Evolutionary conservation across 352 stramenopile genomes (phyloP), one percentile per base, ranked within the genome.

Genomic region (Globisporangium polare): DNA sequence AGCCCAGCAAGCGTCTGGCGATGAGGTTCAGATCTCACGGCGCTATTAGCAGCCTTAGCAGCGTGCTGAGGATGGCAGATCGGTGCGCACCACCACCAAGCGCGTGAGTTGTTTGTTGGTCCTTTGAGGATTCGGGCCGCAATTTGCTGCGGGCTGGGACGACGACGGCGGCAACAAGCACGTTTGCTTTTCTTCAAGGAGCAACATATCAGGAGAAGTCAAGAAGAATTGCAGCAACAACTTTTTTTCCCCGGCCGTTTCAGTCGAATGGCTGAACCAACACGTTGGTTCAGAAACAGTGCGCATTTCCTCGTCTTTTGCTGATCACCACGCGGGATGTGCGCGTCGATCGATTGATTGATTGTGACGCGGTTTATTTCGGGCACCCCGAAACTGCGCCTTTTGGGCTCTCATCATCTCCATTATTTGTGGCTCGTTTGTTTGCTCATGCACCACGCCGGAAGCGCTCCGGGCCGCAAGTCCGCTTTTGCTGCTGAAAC

Each of bases 331-430:
- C 1, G 3, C 5, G 12, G 39, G 53, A 60, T 60, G 53, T 37
- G 53, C 53, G 27, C 33, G 50, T 26, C 24, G 26, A 55, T 22
- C 17, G 51, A 35, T 22, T 24, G 22, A 58, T 15, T 5, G 31
- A 33, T 51, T 51, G 33, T 22, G 26, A 33, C 33, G 39, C 52
- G 22, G 53, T 60, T 60, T 60, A 60, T 60, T 60, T 60, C 53
- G 53, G 53, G 53, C 24, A 3, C 29, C 53, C 53, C 53, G 24
- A n/a, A 35, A 51, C 9, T 24, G 12, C 37, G 24, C 53, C 29
- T 51, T 60, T 60, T 60, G 53, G 53, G 53, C 35, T 49, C 33
- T 29, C 42, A 29, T 57, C 52, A 58, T 59, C 53, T 39, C 53
- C 33, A 12, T 58, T 35, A n/a, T n/a, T n/a, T n/a, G n/a, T 22